Conservation (phyloP, 495 filamentous ascomycete genomes). For the Neurospora sp. region DNA sequence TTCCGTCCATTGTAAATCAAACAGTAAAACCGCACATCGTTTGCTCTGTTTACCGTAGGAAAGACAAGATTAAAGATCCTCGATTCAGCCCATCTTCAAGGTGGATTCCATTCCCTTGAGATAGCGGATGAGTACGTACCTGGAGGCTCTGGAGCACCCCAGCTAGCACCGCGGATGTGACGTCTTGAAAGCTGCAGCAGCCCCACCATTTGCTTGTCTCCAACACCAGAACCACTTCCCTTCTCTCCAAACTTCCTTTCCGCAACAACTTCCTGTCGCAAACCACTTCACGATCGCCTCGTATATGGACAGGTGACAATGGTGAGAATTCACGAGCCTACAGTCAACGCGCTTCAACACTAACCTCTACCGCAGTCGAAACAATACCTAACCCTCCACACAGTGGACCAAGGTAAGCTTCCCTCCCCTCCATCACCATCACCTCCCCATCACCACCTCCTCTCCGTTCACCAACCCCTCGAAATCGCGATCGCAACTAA, state of each 20-base stretch:
- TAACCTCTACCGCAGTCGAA: constrained; percentile 57
- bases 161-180: neutral
- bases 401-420: constrained; percentile 67
- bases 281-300: neutral
- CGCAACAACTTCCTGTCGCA: neutral
- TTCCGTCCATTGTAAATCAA: neutral
- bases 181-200: neutral
- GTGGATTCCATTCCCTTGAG: neutral
- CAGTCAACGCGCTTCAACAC: neutral
- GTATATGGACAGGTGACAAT: constrained; percentile 30
- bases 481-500: no score
- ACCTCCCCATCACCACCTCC: no score
- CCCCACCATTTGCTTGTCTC: neutral
- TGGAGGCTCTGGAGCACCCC: neutral
- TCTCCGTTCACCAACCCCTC: no score
- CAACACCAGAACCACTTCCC: neutral
- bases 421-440: neutral
- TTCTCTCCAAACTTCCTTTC: neutral
- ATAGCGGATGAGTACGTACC: neutral
- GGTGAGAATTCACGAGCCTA: constrained; percentile 15
- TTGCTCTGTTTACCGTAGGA: neutral
- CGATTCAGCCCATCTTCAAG: neutral
- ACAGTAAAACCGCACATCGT: neutral
- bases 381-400: constrained; percentile 90
- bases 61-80: neutral